Conservation (phyloP, 139 green algal genomes). For the Chlorella sp. region DNA sequence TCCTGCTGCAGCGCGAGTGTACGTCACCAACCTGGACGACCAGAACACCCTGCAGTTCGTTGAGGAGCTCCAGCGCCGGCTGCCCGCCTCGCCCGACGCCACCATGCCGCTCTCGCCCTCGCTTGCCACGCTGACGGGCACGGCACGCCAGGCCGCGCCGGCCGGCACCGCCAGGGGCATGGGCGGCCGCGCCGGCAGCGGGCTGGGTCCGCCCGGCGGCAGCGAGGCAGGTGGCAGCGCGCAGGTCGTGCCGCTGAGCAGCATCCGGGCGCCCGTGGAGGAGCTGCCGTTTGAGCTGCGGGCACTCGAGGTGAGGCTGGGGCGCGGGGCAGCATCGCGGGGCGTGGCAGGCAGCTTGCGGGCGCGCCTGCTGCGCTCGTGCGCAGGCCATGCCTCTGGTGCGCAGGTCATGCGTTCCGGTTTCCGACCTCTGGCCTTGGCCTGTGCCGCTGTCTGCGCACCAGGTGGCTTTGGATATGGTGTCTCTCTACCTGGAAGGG, state of each 20-base stretch:
- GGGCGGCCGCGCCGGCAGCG: too few relatives aligned
- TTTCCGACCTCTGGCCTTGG: too few relatives aligned
- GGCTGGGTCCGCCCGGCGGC: too few relatives aligned
- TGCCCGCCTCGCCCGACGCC: slow-evolving; percentile 6
- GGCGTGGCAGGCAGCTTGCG: too few relatives aligned
- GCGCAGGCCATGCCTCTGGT: too few relatives aligned
- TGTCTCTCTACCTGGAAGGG: slow-evolving; percentile 69
- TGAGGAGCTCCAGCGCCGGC: slow-evolving; percentile 33
- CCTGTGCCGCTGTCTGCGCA: too few relatives aligned
- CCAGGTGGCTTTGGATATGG: too few relatives aligned
- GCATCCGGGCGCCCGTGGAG: slow-evolving; percentile 3
- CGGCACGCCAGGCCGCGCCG: not conserved
- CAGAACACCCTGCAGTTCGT: slow-evolving; percentile 33
- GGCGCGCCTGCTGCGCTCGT: too few relatives aligned
- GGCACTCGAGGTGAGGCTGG: slow-evolving; percentile 59
- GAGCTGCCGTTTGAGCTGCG: slow-evolving; percentile 66
- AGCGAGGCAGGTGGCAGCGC: not conserved
- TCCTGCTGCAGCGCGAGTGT: slow-evolving; percentile 17
- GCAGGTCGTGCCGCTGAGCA: not conserved
- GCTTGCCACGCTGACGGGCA: not conserved
- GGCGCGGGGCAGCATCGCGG: too few relatives aligned
- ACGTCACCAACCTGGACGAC: slow-evolving; percentile 46
- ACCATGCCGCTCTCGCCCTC: not conserved
- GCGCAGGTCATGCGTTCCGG: too few relatives aligned
- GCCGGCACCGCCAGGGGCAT: too few relatives aligned